Conservation (phyloP, 495 filamentous ascomycete genomes). For the Clohesyomyces aquaticus region DNA sequence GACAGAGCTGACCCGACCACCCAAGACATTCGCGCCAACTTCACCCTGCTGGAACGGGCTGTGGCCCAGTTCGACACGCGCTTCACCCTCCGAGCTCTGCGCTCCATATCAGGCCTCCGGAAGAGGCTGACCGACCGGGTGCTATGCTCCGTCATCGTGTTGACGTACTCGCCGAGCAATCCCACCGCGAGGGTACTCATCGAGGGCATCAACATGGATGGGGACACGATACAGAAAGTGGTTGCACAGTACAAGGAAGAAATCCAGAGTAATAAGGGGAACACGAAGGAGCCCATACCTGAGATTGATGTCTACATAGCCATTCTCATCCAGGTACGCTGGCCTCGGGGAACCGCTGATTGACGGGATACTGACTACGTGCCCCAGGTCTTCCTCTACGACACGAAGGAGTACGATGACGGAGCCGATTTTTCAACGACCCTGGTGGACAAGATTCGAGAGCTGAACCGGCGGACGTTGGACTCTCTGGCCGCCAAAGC, state of each 20-base stretch:
- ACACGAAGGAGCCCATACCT: conserved; percentile 73
- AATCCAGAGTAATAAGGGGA: conserved; percentile 65
- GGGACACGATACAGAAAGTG: conserved; percentile 56
- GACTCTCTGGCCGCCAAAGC: conserved; percentile 92
- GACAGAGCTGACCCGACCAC: conserved; percentile 35
- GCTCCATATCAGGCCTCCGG: conserved; percentile 92
- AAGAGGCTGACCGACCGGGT: conserved; percentile 69
- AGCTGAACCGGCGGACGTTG: conserved; percentile 88
- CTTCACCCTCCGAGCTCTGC: conserved; percentile 89
- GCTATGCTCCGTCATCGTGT: conserved; percentile 63
- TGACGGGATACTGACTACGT: not conserved
- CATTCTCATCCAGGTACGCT: conserved; percentile 61
- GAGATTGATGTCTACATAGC: conserved; percentile 92
- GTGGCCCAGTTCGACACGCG: conserved; percentile 91
- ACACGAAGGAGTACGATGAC: conserved; percentile 73
- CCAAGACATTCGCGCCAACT: conserved; percentile 92
- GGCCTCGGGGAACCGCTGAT: not conserved
- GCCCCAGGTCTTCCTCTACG: conserved; percentile 85
- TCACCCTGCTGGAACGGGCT: conserved; percentile 85
- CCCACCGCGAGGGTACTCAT: conserved; percentile 70
- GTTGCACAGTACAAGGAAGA: conserved; percentile 60
- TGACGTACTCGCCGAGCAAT: conserved; percentile 72
- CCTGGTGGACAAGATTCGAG: conserved; percentile 81
- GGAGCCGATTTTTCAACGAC: conserved; percentile 82
- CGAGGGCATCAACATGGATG: conserved; percentile 64